phyloP scores from a whole-genome alignment of 441 rosid genomes.

The Pelargonium australe region DNA sequence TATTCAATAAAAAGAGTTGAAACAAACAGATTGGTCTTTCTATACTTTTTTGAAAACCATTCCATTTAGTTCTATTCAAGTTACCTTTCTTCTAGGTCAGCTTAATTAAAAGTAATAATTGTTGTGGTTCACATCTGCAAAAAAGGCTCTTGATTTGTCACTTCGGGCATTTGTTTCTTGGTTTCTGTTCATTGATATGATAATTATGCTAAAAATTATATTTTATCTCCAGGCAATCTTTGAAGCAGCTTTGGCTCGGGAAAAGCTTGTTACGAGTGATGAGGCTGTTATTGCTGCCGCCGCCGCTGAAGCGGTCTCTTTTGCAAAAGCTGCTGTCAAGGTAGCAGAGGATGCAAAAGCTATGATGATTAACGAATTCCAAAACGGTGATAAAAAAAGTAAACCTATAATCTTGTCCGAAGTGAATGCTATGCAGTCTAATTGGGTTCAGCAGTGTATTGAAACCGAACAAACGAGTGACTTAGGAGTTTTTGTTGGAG shows the following conservation, averaged over 20 bases:
- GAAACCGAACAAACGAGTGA: slow-evolving; percentile 54
- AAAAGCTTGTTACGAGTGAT: slow-evolving; percentile 62
- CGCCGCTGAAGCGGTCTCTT: slow-evolving; percentile 88
- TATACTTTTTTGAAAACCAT: too few relatives aligned
- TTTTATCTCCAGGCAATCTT: slow-evolving; percentile 44
- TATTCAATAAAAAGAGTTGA: too few relatives aligned
- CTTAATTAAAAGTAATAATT: too few relatives aligned
- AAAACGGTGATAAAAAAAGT: slow-evolving; percentile 28
- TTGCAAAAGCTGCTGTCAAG: slow-evolving; percentile 82
- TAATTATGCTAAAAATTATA: neutral
- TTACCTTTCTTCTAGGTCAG: too few relatives aligned
- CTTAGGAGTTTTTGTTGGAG: slow-evolving; percentile 38
- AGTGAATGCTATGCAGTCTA: slow-evolving; percentile 33
- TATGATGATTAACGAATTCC: slow-evolving; percentile 32
- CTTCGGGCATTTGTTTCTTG: too few relatives aligned
- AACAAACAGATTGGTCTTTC: too few relatives aligned
- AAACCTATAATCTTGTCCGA: slow-evolving; percentile 24
- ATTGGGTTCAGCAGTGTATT: slow-evolving; percentile 39
- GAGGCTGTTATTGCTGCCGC: slow-evolving; percentile 82
- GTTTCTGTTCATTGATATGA: too few relatives aligned
- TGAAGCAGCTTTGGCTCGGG: slow-evolving; percentile 50
- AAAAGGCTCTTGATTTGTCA: too few relatives aligned
- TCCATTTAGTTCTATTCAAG: too few relatives aligned
- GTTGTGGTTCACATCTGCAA: too few relatives aligned
- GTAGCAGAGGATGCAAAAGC: slow-evolving; percentile 70